phyloP scores from a whole-genome alignment of 768 basidiomycete genomes.

The Chalciporus pseudorubinellus region DNA sequence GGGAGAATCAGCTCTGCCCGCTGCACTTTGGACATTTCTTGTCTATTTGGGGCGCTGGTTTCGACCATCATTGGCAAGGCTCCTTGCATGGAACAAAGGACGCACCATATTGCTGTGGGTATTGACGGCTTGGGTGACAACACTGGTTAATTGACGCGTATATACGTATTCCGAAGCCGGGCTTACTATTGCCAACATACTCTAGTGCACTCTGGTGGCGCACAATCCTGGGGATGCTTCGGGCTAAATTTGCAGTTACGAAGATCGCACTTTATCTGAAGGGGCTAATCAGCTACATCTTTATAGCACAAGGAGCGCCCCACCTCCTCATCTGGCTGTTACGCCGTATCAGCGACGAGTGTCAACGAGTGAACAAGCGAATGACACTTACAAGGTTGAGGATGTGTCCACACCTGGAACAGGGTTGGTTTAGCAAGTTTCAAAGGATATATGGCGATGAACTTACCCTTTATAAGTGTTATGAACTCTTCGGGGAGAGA shows the following conservation, averaged over 20 bases:
- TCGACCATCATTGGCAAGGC: slow-evolving; percentile 2
- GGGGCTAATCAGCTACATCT: slow-evolving; percentile 10
- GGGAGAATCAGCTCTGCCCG: slow-evolving; percentile 18
- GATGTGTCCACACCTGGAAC: slow-evolving; percentile 52
- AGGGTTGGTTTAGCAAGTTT: slow-evolving; percentile 2
- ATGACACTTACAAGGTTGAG: slow-evolving; percentile 42
- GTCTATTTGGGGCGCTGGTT: slow-evolving; percentile 57
- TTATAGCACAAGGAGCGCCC: slow-evolving; percentile 1
- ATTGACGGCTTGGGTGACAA: slow-evolving; percentile 46
- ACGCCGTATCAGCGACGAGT: slow-evolving; percentile 9
- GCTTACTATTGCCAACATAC: slow-evolving; percentile 74
- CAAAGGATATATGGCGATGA: background rate
- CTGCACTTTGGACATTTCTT: slow-evolving; percentile 48
- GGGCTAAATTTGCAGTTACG: slow-evolving; percentile 63
- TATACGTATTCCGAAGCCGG: background rate
- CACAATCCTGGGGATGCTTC: slow-evolving; percentile 49
- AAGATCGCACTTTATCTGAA: slow-evolving; percentile 61
- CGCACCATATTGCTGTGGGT: slow-evolving; percentile 64
- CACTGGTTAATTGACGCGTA: slow-evolving; percentile 9
- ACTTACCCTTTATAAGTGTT: slow-evolving; percentile 53
- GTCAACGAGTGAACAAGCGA: background rate
- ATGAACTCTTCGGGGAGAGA: slow-evolving; percentile 46
- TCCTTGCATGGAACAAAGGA: slow-evolving; percentile 8
- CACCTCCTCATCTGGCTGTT: slow-evolving; percentile 61
- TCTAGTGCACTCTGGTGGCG: slow-evolving; percentile 48